Percentiles rank a stretch among this genome's conserved stretches.
phyloP scores from a whole-genome alignment of 2,329 filamentous ascomycete species.

The Alternaria arborescens region DNA sequence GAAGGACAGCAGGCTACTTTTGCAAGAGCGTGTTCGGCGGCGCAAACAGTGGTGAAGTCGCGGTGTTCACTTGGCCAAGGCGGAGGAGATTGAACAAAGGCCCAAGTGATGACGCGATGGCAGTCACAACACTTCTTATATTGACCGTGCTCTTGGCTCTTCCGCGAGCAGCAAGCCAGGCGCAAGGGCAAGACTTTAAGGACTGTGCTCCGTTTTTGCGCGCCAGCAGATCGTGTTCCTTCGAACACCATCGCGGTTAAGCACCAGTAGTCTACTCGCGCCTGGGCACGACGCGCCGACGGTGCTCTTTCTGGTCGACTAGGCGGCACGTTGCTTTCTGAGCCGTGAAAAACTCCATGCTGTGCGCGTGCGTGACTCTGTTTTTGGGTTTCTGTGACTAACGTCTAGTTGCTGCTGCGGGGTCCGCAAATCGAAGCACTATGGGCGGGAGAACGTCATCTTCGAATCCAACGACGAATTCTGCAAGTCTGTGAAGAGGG shows the following conservation, averaged over 20 bases:
- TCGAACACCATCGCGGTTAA: constrained; percentile 36
- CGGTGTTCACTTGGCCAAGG: constrained; percentile 12
- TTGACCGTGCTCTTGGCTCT: constrained; percentile 22
- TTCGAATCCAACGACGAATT: background rate
- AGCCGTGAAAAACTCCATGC: constrained; percentile 19
- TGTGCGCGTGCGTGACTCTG: constrained; percentile 32
- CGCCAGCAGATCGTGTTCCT: constrained; percentile 25
- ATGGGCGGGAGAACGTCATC: constrained; percentile 11
- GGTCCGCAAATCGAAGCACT: constrained; percentile 14
- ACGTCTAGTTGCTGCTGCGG: constrained; percentile 31
- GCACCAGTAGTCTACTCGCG: constrained; percentile 29
- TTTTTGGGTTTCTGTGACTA: constrained; percentile 37
- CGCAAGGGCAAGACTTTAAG: constrained; percentile 20
- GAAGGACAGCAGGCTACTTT: background rate
- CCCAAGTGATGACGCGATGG: constrained; percentile 24
- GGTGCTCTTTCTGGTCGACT: constrained; percentile 21
- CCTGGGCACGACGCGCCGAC: constrained; percentile 36
- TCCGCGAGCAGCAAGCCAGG: constrained; percentile 23
- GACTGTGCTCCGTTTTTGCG: constrained; percentile 16
- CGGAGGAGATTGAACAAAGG: constrained; percentile 21
- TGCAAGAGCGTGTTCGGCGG: background rate
- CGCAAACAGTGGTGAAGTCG: background rate
- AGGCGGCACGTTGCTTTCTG: constrained; percentile 17
- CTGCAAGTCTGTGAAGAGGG: background rate
- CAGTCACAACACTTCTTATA: constrained; percentile 23